A percentile compares a stretch with the other conserved stretches of the same genome.
Evolutionary conservation across 2,329 filamentous ascomycete genomes (phyloP).

Genomic region (Cladosporium sp.): DNA sequence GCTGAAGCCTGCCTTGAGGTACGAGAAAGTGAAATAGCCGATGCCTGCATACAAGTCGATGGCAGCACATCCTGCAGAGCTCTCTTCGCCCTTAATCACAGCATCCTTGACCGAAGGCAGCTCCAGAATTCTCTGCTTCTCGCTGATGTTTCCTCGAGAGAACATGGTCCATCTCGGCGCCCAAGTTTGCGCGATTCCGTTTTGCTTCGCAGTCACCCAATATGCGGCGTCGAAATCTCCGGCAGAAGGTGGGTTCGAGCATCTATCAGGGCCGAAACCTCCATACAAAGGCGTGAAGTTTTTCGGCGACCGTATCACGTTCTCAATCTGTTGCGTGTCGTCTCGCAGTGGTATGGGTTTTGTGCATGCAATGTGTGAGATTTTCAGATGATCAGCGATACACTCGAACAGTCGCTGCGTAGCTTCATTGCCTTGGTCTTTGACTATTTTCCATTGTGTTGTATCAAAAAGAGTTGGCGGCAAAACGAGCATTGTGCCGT

Average conservation of each 20-base stretch:
- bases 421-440: slow-evolving; percentile 28
- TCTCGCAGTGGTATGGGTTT: slow-evolving; percentile 47
- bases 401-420: slow-evolving; percentile 37
- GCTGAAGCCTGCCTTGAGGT: slow-evolving; percentile 63
- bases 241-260: slow-evolving; percentile 24
- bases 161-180: slow-evolving; percentile 93
- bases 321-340: slow-evolving; percentile 38
- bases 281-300: slow-evolving; percentile 68
- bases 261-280: slow-evolving; percentile 60
- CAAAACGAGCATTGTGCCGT: slow-evolving; percentile 56
- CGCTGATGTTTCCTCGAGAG: slow-evolving; percentile 80
- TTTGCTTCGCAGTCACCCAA: slow-evolving; percentile 74
- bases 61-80: slow-evolving; percentile 28
- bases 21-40: slow-evolving; percentile 89
- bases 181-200: slow-evolving; percentile 78
- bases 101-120: slow-evolving; percentile 32
- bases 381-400: slow-evolving; percentile 40
- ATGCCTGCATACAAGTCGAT: slow-evolving; percentile 91
- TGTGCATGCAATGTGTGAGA: slow-evolving; percentile 57
- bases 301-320: slow-evolving; percentile 69
- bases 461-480: slow-evolving; percentile 43
- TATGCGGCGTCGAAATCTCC: slow-evolving; percentile 63
- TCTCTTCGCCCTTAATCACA: slow-evolving; percentile 30
- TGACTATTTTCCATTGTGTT: slow-evolving; percentile 31
- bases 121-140: slow-evolving; percentile 72